Percentiles rank a stretch among this genome's conserved stretches.
Evolutionary conservation across 345 rosid genomes (phyloP).

Genomic region (Camelina laxa): DNA sequence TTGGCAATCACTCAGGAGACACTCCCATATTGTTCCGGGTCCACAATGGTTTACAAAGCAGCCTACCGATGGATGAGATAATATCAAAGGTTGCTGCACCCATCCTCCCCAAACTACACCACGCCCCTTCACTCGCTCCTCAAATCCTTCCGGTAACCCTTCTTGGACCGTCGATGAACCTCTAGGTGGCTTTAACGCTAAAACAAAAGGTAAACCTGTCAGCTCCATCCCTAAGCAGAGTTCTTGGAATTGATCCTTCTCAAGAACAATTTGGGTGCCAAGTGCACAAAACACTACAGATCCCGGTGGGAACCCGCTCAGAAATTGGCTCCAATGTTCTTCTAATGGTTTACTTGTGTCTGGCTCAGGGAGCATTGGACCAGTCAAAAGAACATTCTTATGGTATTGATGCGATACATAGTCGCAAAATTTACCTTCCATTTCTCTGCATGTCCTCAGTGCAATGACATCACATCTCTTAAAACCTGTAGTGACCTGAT

Average conservation of each 20-base stretch:
- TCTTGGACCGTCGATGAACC: constrained; percentile 57
- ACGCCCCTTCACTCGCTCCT: constrained; percentile 32
- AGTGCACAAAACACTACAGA: constrained; percentile 65
- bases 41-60: not conserved
- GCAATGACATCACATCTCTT: constrained; percentile 53
- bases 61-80: not conserved
- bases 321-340: constrained; percentile 60
- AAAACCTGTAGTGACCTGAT: not conserved
- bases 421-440: constrained; percentile 60
- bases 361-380: constrained; percentile 63
- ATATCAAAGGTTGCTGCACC: not conserved
- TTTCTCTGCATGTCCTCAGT: constrained; percentile 66
- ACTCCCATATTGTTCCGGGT: not conserved
- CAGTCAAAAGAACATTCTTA: constrained; percentile 60
- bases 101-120: not conserved
- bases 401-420: constrained; percentile 53
- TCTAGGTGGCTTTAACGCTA: constrained; percentile 60
- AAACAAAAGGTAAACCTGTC: constrained; percentile 61
- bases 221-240: constrained; percentile 65
- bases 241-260: constrained; percentile 69
- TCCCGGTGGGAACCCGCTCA: constrained; percentile 46
- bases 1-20: not conserved
- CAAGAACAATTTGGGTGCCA: constrained; percentile 64
- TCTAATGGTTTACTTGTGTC: constrained; percentile 40
- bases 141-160: constrained; percentile 69